A percentile compares a stretch with the other conserved stretches of the same genome.
These are phyloP conservation scores for Podaxis carcinomalis DNA, from an alignment of 768 basidiomycete genomes.

Conservation along the genomic window DNA sequence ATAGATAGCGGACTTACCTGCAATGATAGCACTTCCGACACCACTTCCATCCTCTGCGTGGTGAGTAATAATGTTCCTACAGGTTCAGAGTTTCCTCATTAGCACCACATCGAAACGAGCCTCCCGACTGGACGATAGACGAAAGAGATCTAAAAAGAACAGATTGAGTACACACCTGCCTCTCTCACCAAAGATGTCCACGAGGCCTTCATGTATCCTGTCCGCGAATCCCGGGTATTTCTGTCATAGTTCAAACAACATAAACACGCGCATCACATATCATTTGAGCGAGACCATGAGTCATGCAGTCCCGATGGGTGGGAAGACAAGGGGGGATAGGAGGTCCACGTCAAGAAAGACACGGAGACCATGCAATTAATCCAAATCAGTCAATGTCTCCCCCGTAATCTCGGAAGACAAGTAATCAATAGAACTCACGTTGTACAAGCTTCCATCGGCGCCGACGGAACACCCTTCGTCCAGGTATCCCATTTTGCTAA, in stretches of 20 bases:
- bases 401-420: neutral
- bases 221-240: conserved; percentile 98
- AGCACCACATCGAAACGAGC: neutral
- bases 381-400: neutral
- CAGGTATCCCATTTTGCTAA: conserved; percentile 89
- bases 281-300: neutral
- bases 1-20: conserved; percentile 32
- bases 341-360: neutral
- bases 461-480: conserved; percentile 89
- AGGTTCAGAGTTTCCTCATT: neutral
- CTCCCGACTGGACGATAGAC: conserved; percentile 1
- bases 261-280: neutral
- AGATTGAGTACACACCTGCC: conserved; percentile 58
- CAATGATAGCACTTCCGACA: conserved; percentile 96
- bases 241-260: conserved; percentile 33
- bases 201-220: conserved; percentile 85
- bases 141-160: neutral
- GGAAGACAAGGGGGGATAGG: neutral
- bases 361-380: neutral
- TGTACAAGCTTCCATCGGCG: conserved; percentile 94
- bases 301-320: neutral
- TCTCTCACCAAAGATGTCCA: conserved; percentile 95
- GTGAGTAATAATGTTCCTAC: conserved; percentile 67
- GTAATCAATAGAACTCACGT: conserved; percentile 50
- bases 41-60: conserved; percentile 92